phyloP scores from a whole-genome alignment of 768 basidiomycete genomes.

The Guyanaporus albipodus region DNA sequence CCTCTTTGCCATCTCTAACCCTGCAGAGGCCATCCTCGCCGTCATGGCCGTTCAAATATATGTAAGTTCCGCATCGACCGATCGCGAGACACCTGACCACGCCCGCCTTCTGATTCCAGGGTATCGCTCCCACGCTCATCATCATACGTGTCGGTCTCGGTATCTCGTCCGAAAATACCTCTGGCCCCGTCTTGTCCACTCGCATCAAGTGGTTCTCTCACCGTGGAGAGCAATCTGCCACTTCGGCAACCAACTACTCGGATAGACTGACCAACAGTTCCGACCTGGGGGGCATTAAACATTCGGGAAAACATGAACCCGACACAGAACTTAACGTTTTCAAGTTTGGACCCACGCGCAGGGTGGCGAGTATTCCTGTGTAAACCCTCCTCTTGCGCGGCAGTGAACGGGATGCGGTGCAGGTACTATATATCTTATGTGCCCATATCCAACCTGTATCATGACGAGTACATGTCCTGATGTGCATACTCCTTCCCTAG shows the following conservation, averaged over 20 bases:
- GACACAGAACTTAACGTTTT: constrained; percentile 1
- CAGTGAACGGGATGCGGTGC: background rate
- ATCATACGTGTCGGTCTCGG: constrained; percentile 34
- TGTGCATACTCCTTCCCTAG: constrained; percentile 2
- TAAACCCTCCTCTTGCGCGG: background rate
- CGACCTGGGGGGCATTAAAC: constrained; percentile 20
- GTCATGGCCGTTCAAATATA: constrained; percentile 39
- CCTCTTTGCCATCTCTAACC: constrained; percentile 32
- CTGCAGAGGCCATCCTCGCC: constrained; percentile 36
- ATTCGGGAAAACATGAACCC: background rate
- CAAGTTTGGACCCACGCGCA: background rate
- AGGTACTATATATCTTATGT: background rate
- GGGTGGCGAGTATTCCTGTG: background rate
- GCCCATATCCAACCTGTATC: background rate
- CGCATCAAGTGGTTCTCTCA: constrained; percentile 22
- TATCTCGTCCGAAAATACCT: constrained; percentile 24
- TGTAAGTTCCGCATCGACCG: constrained; percentile 23
- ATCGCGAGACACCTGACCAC: background rate
- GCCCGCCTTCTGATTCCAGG: constrained; percentile 14
- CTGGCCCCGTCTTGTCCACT: constrained; percentile 16
- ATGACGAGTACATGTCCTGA: background rate
- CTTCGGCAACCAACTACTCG: constrained; percentile 21
- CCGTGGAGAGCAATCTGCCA: constrained; percentile 7
- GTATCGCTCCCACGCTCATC: constrained; percentile 35
- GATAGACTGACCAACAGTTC: constrained; percentile 12